Evolutionary conservation across 306 rosid species (phyloP).

Genomic region (Adenanthera pavonina): DNA sequence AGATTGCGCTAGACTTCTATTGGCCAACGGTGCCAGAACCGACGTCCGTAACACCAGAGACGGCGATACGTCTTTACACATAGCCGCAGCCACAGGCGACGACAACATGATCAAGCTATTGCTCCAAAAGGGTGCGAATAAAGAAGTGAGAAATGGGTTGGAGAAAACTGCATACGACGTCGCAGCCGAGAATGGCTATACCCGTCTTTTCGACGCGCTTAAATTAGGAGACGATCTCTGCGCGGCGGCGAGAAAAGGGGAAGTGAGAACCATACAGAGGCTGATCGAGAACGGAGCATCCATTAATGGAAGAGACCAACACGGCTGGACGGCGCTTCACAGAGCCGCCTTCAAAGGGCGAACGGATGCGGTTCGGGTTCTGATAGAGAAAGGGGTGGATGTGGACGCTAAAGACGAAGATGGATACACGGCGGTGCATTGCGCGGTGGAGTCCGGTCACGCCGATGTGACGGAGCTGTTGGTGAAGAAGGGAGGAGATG

Average conservation of each 20-base stretch:
- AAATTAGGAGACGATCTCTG: conserved; percentile 70
- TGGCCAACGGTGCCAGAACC: conserved; percentile 63
- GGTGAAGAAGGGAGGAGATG: conserved; percentile 79
- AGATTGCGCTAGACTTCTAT: conserved; percentile 65
- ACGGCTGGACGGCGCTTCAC: conserved; percentile 86
- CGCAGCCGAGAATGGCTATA: conserved; percentile 65
- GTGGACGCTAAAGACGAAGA: conserved; percentile 73
- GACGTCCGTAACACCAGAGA: conserved; percentile 51
- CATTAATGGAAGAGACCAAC: conserved; percentile 71
- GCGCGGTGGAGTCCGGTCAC: conserved; percentile 75
- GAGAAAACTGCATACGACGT: conserved; percentile 71
- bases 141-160: conserved; percentile 56
- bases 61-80: conserved; percentile 72
- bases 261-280: conserved; percentile 60
- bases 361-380: conserved; percentile 46
- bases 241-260: conserved; percentile 69
- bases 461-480: conserved; percentile 64
- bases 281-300: conserved; percentile 64
- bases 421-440: conserved; percentile 84
- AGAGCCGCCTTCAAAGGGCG: conserved; percentile 79
- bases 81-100: conserved; percentile 70
- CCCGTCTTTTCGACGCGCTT: conserved; percentile 63
- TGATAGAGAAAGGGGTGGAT: conserved; percentile 71
- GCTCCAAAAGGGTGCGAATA: conserved; percentile 71
- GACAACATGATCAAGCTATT: conserved; percentile 75